phyloP scores from a whole-genome alignment of 1,284 basidiomycete genomes.

The Ceratorhiza oryzae-sativae region DNA sequence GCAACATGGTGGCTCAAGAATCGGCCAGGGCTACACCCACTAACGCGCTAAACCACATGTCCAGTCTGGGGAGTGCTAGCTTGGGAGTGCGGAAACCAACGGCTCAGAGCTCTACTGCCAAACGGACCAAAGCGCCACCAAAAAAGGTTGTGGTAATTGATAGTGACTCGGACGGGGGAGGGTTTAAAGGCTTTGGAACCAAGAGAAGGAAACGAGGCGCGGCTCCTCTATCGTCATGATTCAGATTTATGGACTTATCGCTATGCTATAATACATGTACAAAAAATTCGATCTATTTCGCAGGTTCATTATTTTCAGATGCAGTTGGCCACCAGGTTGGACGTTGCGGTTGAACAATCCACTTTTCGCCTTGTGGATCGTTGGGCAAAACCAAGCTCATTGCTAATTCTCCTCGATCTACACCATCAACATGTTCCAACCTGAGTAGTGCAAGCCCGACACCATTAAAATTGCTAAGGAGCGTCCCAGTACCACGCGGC shows the following conservation, averaged over 20 bases:
- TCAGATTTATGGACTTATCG: background rate
- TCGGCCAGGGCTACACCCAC: background rate
- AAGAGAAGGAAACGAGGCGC: constrained; percentile 30
- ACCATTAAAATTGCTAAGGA: constrained; percentile 61
- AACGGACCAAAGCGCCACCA: constrained; percentile 1
- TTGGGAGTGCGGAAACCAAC: constrained; percentile 16
- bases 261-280: constrained; percentile 7
- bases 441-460: constrained; percentile 74
- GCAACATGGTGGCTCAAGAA: constrained; percentile 30
- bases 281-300: background rate
- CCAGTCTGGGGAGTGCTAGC: constrained; percentile 24
- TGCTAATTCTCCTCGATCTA: constrained; percentile 50
- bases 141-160: constrained; percentile 31
- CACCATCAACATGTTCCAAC: constrained; percentile 64
- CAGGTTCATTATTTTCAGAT: background rate
- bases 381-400: constrained; percentile 50
- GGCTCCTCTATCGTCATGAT: constrained; percentile 12
- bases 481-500: constrained; percentile 70
- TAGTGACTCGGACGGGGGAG: constrained; percentile 34
- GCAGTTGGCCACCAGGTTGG: constrained; percentile 72
- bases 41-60: constrained; percentile 30
- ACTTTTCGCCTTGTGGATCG: constrained; percentile 48
- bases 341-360: constrained; percentile 64
- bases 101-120: constrained; percentile 5
- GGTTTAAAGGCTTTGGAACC: constrained; percentile 36